Evolutionary conservation across 371 early-diverging fungal species (phyloP).

Genomic region (Catenaria anguillulae): DNA sequence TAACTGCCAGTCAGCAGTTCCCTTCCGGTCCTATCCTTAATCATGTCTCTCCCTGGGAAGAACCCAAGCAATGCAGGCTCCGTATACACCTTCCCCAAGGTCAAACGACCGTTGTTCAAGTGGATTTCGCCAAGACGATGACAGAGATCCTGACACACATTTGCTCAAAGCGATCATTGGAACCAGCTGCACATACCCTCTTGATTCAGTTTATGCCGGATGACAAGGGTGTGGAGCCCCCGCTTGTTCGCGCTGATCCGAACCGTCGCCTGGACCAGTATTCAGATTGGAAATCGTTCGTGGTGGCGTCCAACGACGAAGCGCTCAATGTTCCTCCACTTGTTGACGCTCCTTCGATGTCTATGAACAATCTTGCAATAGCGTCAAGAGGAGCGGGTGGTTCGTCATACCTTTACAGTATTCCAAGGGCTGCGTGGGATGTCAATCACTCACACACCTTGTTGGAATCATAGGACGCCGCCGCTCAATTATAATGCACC

Average conservation of each 20-base stretch:
- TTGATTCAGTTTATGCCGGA: neutral
- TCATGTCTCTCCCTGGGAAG: neutral
- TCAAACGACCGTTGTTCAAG: neutral
- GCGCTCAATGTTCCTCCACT: neutral
- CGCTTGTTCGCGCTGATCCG: neutral
- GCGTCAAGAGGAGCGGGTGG: neutral
- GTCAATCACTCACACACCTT: too few relatives aligned
- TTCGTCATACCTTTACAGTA: neutral
- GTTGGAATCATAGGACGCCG: neutral
- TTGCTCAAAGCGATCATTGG: neutral
- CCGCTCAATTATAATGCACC: conserved; percentile 4
- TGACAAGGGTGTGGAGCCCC: neutral
- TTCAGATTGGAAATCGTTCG: neutral
- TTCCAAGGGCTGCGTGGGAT: too few relatives aligned
- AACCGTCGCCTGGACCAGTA: neutral
- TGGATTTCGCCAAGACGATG: neutral
- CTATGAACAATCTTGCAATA: neutral
- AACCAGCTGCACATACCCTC: neutral
- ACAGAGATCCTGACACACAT: neutral
- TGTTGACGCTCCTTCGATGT: neutral
- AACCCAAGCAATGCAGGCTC: neutral
- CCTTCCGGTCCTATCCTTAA: neutral
- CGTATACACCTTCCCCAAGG: neutral
- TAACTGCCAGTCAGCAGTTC: too few relatives aligned
- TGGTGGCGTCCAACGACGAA: neutral